Conservation (phyloP, 148 eudicot species). For the Vaccinium darrowii region DNA sequence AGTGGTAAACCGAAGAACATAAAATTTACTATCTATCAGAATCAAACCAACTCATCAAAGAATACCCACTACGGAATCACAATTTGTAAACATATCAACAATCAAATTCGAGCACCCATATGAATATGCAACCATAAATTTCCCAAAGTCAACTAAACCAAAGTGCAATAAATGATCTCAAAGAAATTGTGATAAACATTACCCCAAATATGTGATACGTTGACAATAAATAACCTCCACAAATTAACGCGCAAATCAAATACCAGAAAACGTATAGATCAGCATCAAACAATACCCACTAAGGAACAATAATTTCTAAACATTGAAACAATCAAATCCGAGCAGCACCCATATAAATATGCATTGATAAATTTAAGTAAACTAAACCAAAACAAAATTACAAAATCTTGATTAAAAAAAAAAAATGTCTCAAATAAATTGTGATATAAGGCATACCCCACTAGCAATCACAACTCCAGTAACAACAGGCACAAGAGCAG, state of each 20-base stretch:
- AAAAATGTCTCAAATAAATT: not conserved
- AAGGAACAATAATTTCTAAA: too few relatives aligned
- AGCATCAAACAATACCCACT: too few relatives aligned
- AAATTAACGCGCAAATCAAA: too few relatives aligned
- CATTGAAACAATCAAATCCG: too few relatives aligned
- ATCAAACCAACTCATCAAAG: constrained; percentile 4
- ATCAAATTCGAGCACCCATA: not conserved
- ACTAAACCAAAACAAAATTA: not conserved
- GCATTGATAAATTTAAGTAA: not conserved
- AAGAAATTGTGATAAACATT: not conserved
- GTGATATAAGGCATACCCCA: constrained; percentile 56
- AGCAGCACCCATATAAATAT: too few relatives aligned
- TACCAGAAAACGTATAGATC: too few relatives aligned
- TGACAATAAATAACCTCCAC: too few relatives aligned
- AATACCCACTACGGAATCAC: constrained; percentile 16
- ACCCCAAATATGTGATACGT: too few relatives aligned
- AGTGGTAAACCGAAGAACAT: not conserved
- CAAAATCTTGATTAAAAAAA: not conserved
- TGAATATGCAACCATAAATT: not conserved
- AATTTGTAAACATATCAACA: not conserved
- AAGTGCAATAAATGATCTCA: not conserved
- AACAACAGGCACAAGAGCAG: constrained; percentile 86
- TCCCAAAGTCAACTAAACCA: not conserved
- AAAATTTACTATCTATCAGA: not conserved
- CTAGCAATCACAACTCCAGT: constrained; percentile 96